Evolutionary conservation across 1,284 basidiomycete genomes (phyloP).

Genomic region (Pseudozyma sp.): DNA sequence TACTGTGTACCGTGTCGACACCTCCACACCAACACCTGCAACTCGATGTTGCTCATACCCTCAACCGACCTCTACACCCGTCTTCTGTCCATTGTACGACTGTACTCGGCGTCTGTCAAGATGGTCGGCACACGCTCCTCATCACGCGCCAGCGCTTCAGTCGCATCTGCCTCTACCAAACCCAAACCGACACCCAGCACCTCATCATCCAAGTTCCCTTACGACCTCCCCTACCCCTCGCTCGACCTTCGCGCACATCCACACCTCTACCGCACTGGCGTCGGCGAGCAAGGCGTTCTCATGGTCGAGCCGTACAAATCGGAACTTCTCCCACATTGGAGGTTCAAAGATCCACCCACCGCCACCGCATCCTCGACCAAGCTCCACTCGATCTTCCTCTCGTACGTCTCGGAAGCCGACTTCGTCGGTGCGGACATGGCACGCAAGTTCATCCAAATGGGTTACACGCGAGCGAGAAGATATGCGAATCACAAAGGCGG

Average conservation of each 20-base stretch:
- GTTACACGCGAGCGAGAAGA: slow-evolving; percentile 40
- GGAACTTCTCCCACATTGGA: slow-evolving; percentile 43
- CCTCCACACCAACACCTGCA: slow-evolving; percentile 39
- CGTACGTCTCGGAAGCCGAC: slow-evolving; percentile 33
- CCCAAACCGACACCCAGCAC: neutral
- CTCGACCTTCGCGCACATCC: slow-evolving; percentile 35
- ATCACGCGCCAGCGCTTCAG: neutral
- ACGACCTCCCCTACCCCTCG: slow-evolving; percentile 26
- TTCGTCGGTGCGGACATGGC: slow-evolving; percentile 46
- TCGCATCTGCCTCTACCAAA: neutral
- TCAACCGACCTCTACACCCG: no score
- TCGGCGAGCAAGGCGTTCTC: slow-evolving; percentile 51
- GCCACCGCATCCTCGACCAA: slow-evolving; percentile 26
- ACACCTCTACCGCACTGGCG: slow-evolving; percentile 44
- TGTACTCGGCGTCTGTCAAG: neutral
- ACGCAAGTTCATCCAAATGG: slow-evolving; percentile 49
- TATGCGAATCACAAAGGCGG: slow-evolving; percentile 52
- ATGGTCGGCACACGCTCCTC: slow-evolving; percentile 32
- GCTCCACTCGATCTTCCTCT: slow-evolving; percentile 21
- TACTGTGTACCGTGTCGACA: neutral
- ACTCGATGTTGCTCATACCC: no score
- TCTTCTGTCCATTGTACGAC: no score
- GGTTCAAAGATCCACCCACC: slow-evolving; percentile 28
- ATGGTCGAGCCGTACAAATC: slow-evolving; percentile 51
- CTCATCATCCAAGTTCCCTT: slow-evolving; percentile 26